phyloP scores from a whole-genome alignment of 352 stramenopile genomes.

The Peronosclerospora sorghi region DNA sequence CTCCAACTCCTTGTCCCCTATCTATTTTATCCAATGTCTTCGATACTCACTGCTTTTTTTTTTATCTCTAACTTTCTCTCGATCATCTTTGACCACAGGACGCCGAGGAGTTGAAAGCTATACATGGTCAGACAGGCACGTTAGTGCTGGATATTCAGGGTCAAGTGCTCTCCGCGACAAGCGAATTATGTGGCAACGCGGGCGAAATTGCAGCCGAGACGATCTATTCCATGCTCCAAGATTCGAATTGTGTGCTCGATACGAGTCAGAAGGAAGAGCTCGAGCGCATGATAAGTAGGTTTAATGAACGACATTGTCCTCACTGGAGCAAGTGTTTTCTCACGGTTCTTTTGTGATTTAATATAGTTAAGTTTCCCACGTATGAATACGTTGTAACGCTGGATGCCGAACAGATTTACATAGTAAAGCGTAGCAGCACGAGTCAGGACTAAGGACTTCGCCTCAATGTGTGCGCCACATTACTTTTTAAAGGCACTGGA shows the following conservation, averaged over 20 bases:
- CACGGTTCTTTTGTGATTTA: not conserved
- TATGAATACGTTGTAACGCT: slow-evolving; percentile 65
- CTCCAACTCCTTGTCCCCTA: too few relatives aligned
- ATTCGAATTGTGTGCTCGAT: slow-evolving; percentile 49
- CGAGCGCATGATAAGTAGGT: slow-evolving; percentile 50
- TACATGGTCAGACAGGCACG: slow-evolving; percentile 47
- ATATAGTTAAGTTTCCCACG: slow-evolving; percentile 47
- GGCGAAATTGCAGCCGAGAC: slow-evolving; percentile 45
- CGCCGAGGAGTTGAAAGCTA: slow-evolving; percentile 32
- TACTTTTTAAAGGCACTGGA: too few relatives aligned
- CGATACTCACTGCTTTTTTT: too few relatives aligned
- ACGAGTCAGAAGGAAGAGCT: slow-evolving; percentile 44
- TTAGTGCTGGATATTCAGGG: slow-evolving; percentile 50
- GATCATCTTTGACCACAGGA: slow-evolving; percentile 32
- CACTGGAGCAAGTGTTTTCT: not conserved
- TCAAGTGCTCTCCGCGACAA: slow-evolving; percentile 49
- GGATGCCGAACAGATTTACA: slow-evolving; percentile 50
- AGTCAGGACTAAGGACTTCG: too few relatives aligned
- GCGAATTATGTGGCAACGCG: slow-evolving; percentile 36
- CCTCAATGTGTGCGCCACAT: too few relatives aligned
- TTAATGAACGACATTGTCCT: not conserved
- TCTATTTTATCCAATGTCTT: too few relatives aligned
- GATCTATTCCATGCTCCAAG: slow-evolving; percentile 62
- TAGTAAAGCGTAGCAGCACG: slow-evolving; percentile 55
- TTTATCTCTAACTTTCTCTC: slow-evolving; percentile 12